Evolutionary conservation across 108 stramenopile genomes (phyloP).

Genomic region (Skeletonema menzelii): DNA sequence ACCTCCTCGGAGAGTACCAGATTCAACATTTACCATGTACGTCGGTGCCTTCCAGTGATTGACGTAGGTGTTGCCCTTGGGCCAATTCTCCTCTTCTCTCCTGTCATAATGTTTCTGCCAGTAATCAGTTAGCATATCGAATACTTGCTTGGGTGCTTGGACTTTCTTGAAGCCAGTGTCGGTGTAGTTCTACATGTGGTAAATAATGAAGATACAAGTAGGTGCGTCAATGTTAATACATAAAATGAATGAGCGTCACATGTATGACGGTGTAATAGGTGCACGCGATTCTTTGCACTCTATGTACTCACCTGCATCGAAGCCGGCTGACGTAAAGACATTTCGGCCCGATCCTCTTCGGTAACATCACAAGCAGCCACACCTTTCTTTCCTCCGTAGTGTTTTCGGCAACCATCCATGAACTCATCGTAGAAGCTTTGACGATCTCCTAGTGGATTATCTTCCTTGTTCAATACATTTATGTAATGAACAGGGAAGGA

Average conservation of each 20-base stretch:
- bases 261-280: neutral
- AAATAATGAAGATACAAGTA: neutral
- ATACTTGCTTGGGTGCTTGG: slow-evolving; percentile 58
- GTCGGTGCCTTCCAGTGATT: slow-evolving; percentile 82
- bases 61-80: slow-evolving; percentile 66
- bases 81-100: slow-evolving; percentile 65
- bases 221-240: neutral
- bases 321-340: slow-evolving; percentile 78
- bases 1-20: slow-evolving; percentile 62
- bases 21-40: slow-evolving; percentile 82
- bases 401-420: slow-evolving; percentile 74
- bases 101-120: slow-evolving; percentile 67
- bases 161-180: slow-evolving; percentile 81
- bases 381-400: slow-evolving; percentile 41
- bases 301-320: slow-evolving; percentile 61
- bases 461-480: slow-evolving; percentile 17
- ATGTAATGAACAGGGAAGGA: slow-evolving; percentile 79
- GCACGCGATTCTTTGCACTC: neutral
- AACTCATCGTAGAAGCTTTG: slow-evolving; percentile 70
- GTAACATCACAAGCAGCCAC: slow-evolving; percentile 52
- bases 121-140: slow-evolving; percentile 53
- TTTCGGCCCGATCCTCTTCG: slow-evolving; percentile 68
- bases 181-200: slow-evolving; percentile 61
- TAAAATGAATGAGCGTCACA: neutral
- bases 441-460: slow-evolving; percentile 53